Percentiles rank a stretch among this genome's conserved stretches.
Evolutionary conservation across 1,139 yeast genomes (phyloP).

Genomic region (Zhuliangozyma blackwelliae): DNA sequence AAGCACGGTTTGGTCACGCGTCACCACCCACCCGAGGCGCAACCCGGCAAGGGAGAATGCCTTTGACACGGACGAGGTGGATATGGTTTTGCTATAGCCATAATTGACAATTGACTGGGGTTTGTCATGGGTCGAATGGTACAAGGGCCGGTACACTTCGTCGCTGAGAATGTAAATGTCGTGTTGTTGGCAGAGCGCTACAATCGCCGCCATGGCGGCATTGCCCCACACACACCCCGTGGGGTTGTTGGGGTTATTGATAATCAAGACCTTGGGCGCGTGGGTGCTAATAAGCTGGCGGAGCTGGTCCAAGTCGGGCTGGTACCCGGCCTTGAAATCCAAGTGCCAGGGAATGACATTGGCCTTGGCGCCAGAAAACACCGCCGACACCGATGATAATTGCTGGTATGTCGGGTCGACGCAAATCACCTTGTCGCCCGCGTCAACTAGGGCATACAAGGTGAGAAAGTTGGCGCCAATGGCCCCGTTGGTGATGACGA

Average conservation of each 20-base stretch:
- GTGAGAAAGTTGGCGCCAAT: constrained; percentile 54
- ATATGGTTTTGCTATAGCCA: constrained; percentile 40
- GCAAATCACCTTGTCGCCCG: constrained; percentile 47
- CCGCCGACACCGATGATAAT: constrained; percentile 44
- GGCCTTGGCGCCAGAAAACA: constrained; percentile 36
- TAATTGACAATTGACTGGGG: constrained; percentile 38
- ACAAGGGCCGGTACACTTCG: constrained; percentile 56
- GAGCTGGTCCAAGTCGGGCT: constrained; percentile 34
- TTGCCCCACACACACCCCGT: constrained; percentile 46
- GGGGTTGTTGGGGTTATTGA: constrained; percentile 57
- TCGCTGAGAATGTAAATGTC: constrained; percentile 43
- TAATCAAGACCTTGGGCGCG: constrained; percentile 42
- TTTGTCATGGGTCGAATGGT: constrained; percentile 26
- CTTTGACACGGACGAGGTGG: constrained; percentile 52
- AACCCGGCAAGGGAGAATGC: constrained; percentile 55
- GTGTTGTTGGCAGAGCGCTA: constrained; percentile 31
- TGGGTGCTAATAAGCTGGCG: constrained; percentile 20
- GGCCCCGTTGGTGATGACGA: constrained; percentile 54
- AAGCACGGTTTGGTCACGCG: constrained; percentile 27
- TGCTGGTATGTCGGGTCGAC: constrained; percentile 54
- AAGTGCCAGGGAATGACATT: constrained; percentile 34
- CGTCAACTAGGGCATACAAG: constrained; percentile 43
- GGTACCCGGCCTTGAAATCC: constrained; percentile 27
- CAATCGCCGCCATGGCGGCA: constrained; percentile 28
- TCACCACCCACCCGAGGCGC: constrained; percentile 51